These are phyloP conservation scores for Penicillium expansum DNA, from an alignment of 2,329 filamentous ascomycete genomes.

Conservation along the genomic window DNA sequence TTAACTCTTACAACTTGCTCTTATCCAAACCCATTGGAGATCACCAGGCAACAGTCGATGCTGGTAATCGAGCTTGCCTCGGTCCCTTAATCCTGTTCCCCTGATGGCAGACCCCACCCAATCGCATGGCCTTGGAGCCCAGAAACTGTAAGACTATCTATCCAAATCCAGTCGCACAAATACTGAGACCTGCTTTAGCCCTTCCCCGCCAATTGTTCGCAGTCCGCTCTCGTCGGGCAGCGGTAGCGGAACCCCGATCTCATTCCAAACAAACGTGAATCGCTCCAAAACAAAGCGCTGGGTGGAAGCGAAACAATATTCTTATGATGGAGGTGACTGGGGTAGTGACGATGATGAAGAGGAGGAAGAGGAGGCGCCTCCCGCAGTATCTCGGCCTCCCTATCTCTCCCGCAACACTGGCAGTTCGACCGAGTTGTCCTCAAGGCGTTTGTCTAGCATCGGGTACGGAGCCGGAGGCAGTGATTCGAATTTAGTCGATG, in stretches of 20 bases:
- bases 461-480: constrained; percentile 8
- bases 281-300: constrained; percentile 91
- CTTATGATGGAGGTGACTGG: constrained; percentile 94
- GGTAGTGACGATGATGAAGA: constrained; percentile 65
- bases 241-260: constrained; percentile 46
- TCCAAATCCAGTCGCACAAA: constrained; percentile 6
- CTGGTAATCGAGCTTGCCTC: constrained; percentile 7
- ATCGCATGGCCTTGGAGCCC: constrained; percentile 24
- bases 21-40: neutral
- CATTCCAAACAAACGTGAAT: constrained; percentile 82
- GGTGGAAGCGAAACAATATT: constrained; percentile 82
- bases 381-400: constrained; percentile 23
- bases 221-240: constrained; percentile 31
- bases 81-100: constrained; percentile 1
- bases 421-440: constrained; percentile 23
- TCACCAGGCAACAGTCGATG: constrained; percentile 17
- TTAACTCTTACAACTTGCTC: neutral
- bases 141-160: constrained; percentile 25
- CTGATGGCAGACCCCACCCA: constrained; percentile 30
- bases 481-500: constrained; percentile 19
- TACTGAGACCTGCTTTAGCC: constrained; percentile 15
- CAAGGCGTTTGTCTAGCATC: constrained; percentile 19
- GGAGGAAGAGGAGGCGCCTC: constrained; percentile 57
- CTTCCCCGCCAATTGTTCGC: constrained; percentile 21
- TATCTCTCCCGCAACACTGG: constrained; percentile 29